Conservation (phyloP, 495 filamentous ascomycete genomes). For the Neurospora sp. region DNA sequence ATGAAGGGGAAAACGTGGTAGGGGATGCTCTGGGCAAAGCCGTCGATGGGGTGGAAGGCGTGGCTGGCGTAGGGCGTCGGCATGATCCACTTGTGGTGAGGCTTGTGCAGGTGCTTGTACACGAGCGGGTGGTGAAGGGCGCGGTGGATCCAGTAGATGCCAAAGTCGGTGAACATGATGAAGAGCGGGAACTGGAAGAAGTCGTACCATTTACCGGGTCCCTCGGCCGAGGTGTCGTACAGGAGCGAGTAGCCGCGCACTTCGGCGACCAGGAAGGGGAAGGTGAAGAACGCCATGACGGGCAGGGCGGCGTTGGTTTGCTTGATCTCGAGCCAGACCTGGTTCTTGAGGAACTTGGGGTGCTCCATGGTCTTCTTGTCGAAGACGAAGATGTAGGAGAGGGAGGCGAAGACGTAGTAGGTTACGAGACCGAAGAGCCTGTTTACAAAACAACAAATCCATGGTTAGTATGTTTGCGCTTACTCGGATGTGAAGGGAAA, state of each 20-base stretch:
- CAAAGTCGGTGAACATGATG: slow-evolving; percentile 83
- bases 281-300: slow-evolving; percentile 73
- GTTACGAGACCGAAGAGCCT: slow-evolving; percentile 77
- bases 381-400: slow-evolving; percentile 89
- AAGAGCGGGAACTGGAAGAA: slow-evolving; percentile 84
- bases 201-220: slow-evolving; percentile 68
- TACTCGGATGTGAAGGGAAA: neutral
- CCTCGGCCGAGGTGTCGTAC: slow-evolving; percentile 66
- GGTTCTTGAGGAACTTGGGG: slow-evolving; percentile 92
- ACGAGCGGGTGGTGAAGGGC: slow-evolving; percentile 72
- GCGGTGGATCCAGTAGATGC: slow-evolving; percentile 93
- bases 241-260: slow-evolving; percentile 80
- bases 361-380: slow-evolving; percentile 84
- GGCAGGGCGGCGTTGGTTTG: slow-evolving; percentile 71
- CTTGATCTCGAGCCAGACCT: slow-evolving; percentile 75
- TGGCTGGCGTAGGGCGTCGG: slow-evolving; percentile 86
- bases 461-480: neutral
- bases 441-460: neutral
- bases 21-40: slow-evolving; percentile 82
- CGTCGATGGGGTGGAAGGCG: slow-evolving; percentile 93
- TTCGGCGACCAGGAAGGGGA: slow-evolving; percentile 73
- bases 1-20: slow-evolving; percentile 93
- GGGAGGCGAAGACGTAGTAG: slow-evolving; percentile 74
- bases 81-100: slow-evolving; percentile 99
- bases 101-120: slow-evolving; percentile 89